phyloP scores from a whole-genome alignment of 176 grass and related monocot species.

The Carex cristatella region DNA sequence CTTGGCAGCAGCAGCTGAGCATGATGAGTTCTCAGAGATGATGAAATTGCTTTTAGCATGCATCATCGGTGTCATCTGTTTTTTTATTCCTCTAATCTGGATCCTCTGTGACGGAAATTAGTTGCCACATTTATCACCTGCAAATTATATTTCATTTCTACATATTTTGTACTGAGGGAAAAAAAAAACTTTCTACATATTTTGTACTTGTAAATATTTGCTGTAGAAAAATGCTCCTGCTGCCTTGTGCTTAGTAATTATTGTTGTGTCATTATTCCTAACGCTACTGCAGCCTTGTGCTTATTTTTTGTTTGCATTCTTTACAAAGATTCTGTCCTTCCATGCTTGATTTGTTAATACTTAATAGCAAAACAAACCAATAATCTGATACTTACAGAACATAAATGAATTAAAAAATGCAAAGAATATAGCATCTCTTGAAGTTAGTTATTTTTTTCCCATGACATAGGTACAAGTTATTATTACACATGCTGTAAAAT shows the following conservation, averaged over 20 bases:
- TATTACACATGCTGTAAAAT: constrained; percentile 19
- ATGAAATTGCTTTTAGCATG: constrained; percentile 21
- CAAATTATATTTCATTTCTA: background rate
- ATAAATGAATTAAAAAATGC: background rate
- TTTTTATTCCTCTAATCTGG: background rate
- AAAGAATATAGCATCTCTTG: background rate
- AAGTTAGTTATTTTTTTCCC: background rate
- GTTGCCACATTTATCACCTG: background rate
- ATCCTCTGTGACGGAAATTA: background rate
- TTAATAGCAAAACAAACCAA: background rate
- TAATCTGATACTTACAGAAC: background rate
- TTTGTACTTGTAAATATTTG: background rate
- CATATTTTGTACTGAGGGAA: background rate
- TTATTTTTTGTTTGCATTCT: background rate
- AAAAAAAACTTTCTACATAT: background rate
- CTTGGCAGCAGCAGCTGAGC: background rate
- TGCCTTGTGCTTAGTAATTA: background rate
- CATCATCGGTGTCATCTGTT: constrained; percentile 13
- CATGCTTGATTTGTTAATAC: background rate
- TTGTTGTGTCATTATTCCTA: background rate
- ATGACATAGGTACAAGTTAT: constrained; percentile 6
- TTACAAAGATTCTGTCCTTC: background rate
- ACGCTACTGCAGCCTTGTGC: background rate
- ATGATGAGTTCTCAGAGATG: constrained; percentile 22
- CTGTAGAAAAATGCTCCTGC: no score